A percentile compares a stretch with the other conserved stretches of the same genome.
Evolutionary conservation across 2,329 filamentous ascomycete species (phyloP).

Genomic region (Cercospora beticola): DNA sequence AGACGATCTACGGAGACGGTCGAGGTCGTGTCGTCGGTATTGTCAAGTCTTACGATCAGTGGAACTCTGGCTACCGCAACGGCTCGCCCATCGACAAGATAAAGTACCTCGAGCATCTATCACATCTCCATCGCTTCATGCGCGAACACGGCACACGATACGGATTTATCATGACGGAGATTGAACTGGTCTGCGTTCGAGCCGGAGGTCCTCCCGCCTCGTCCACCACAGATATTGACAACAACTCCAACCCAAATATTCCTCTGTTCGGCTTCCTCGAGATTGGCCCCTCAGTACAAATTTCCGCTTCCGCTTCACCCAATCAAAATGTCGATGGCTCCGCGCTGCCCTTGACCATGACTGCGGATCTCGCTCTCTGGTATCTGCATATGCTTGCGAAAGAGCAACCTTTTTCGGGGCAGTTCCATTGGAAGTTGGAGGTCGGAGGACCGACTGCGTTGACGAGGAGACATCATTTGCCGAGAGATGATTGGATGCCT

Average conservation of each 20-base stretch:
- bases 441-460: slow-evolving; percentile 74
- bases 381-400: slow-evolving; percentile 71
- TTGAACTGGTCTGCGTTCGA: slow-evolving; percentile 87
- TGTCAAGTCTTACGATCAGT: slow-evolving; percentile 88
- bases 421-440: slow-evolving; percentile 65
- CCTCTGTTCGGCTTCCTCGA: slow-evolving; percentile 91
- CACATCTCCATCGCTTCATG: slow-evolving; percentile 87
- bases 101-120: slow-evolving; percentile 81
- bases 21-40: slow-evolving; percentile 71
- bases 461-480: slow-evolving; percentile 66
- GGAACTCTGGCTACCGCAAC: slow-evolving; percentile 91
- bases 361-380: slow-evolving; percentile 73
- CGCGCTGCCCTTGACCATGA: slow-evolving; percentile 51
- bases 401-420: slow-evolving; percentile 59
- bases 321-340: background rate
- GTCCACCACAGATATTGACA: background rate
- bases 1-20: slow-evolving; percentile 48
- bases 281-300: slow-evolving; percentile 59
- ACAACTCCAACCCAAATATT: slow-evolving; percentile 44
- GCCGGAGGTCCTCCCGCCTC: slow-evolving; percentile 57
- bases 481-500: slow-evolving; percentile 75
- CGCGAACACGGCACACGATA: slow-evolving; percentile 91
- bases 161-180: slow-evolving; percentile 94
- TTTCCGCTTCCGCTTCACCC: slow-evolving; percentile 38
- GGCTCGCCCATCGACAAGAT: slow-evolving; percentile 82